Conservation (phyloP, 768 basidiomycete genomes). For the Dentipellis fragilis region DNA sequence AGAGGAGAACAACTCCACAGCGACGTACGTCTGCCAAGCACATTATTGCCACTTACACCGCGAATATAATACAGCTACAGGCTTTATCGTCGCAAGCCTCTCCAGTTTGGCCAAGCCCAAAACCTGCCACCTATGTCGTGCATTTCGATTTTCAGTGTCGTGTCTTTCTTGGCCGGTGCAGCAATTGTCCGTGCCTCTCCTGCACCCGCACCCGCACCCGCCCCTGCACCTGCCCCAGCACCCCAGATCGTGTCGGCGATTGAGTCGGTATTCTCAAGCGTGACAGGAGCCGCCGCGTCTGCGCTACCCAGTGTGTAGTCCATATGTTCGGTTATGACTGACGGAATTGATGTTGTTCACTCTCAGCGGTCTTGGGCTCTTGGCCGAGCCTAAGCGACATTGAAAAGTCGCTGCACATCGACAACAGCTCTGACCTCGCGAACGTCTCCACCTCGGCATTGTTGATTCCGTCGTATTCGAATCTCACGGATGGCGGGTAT, state of each 20-base stretch:
- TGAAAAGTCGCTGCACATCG: constrained; percentile 14
- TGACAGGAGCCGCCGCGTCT: constrained; percentile 3
- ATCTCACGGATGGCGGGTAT: background rate
- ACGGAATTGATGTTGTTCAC: background rate
- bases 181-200: background rate
- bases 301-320: constrained; percentile 3
- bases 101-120: background rate
- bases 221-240: background rate
- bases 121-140: background rate
- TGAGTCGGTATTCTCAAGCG: constrained; percentile 3
- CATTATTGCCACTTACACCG: background rate
- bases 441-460: constrained; percentile 14
- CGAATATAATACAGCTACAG: background rate
- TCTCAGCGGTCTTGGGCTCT: constrained; percentile 11
- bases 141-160: background rate
- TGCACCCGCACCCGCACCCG: background rate
- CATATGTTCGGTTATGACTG: background rate
- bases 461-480: constrained; percentile 5
- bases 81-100: background rate
- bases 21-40: background rate
- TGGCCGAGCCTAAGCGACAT: constrained; percentile 17
- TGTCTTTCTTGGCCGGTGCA: background rate
- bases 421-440: constrained; percentile 8
- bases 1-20: background rate
- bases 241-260: constrained; percentile 1